Base-by-base conservation (phyloP, 192 early-diverging fungal genomes). In the Podila clonocystis region DNA sequence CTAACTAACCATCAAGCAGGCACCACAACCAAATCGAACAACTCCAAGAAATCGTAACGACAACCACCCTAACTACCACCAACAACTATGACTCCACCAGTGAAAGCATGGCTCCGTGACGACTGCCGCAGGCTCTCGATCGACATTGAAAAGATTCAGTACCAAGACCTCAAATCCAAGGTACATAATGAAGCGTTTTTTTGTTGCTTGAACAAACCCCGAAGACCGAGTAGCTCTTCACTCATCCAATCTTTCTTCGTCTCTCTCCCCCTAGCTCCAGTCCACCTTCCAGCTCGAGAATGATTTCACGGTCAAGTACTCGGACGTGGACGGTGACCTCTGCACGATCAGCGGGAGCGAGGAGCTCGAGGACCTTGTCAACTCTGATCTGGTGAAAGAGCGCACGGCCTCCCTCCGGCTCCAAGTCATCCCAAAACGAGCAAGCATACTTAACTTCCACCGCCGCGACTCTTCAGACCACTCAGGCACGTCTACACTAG, bases 121-220 rank as follows among this genome's bases (percentile, higher is more conserved):
- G 77, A 80, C 34, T 80, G 77, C 61, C 77, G 77, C 28, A 65
- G 77, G 19, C 71, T 80, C 48, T 80, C 77, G 19, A 80, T 80
- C 49, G 67, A 80, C 28, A 72, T 80, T 61, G 70, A 73, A 33
- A 70, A 80, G 36, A 80, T 80, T 52, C 70, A 80, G 52, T 80
- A 80, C 62, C 70, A 73, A 55, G 77, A 80, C 5, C 77, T 80
- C 52, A 80, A 80, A 48, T 65, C 72, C 26, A 80, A 80, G 70
- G 77, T 80, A 73, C 41, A 13, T 36, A 33, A 33, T 36, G 9
- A 55, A 24, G 7, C 49, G 13, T 1, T n/a, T 36, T 36, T 36
- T 36, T 5, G 31, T 31, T 5, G 31, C 3, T 4, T 31, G 31
- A 0, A 0, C 9, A 36, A 36, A 1, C 34, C 41, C 41, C 41